These are phyloP conservation scores for Penicillium alfredii DNA, from an alignment of 495 filamentous ascomycete species.

Conservation along the genomic window DNA sequence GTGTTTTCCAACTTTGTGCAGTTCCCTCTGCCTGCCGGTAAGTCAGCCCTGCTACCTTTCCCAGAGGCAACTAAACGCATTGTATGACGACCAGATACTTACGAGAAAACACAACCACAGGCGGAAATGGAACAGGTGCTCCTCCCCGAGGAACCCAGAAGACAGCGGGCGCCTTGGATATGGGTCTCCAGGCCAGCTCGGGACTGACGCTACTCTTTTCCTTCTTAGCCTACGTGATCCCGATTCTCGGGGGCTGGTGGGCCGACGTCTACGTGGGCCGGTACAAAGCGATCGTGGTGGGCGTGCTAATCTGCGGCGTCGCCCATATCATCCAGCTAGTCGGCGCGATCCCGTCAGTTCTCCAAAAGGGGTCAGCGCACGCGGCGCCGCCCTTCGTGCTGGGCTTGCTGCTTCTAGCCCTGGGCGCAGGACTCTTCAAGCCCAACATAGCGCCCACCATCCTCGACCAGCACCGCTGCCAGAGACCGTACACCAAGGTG, in stretches of 20 bases:
- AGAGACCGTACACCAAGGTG: constrained; percentile 26
- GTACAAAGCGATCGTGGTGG: constrained; percentile 49
- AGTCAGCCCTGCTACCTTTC: too few species aligned
- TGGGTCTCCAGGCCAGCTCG: constrained; percentile 53
- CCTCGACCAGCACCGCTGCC: constrained; percentile 28
- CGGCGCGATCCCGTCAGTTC: constrained; percentile 53
- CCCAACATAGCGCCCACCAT: constrained; percentile 34
- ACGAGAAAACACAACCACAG: too few species aligned
- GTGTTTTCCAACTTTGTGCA: constrained; percentile 58
- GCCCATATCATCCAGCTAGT: constrained; percentile 60
- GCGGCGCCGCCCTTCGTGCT: constrained; percentile 54
- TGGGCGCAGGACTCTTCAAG: constrained; percentile 38
- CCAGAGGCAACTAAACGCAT: too few species aligned
- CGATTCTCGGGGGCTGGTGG: constrained; percentile 54
- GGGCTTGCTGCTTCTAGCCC: constrained; percentile 37
- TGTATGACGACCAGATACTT: too few species aligned
- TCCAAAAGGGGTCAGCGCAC: constrained; percentile 43
- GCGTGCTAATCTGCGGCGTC: constrained; percentile 56
- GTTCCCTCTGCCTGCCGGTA: constrained; percentile 43
- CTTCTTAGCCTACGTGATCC: constrained; percentile 55
- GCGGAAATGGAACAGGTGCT: constrained; percentile 58
- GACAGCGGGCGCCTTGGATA: constrained; percentile 53
- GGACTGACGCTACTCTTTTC: constrained; percentile 54
- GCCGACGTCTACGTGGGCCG: constrained; percentile 54
- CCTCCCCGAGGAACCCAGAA: constrained; percentile 48